Evolutionary conservation across 208 protist genomes (phyloP).

Genomic region (Vickermania ingenoplastis): DNA sequence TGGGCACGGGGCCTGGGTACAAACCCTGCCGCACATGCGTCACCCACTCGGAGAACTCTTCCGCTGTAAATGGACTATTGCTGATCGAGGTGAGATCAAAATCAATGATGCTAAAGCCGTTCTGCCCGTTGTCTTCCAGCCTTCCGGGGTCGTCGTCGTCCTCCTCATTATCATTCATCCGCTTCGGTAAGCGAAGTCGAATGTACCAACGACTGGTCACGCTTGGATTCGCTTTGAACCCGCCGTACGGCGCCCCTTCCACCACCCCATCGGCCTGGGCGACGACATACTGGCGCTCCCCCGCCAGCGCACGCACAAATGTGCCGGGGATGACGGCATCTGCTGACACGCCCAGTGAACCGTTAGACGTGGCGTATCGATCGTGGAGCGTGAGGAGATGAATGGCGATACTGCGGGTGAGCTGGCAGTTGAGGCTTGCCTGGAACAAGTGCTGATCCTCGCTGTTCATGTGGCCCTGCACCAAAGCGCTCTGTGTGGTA

Average conservation of each 20-base stretch:
- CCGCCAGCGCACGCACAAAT: conserved; percentile 70
- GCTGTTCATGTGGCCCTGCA: conserved; percentile 24
- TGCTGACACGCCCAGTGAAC: background rate
- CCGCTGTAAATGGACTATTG: conserved; percentile 62
- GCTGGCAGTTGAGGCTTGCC: conserved; percentile 38
- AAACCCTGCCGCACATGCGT: conserved; percentile 16
- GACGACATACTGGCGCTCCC: conserved; percentile 66
- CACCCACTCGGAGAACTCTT: conserved; percentile 64
- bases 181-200: conserved; percentile 34
- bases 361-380: conserved; percentile 7
- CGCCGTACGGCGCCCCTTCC: conserved; percentile 51
- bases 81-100: conserved; percentile 81
- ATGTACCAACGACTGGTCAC: conserved; percentile 40
- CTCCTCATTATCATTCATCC: conserved; percentile 38
- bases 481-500: too few species aligned
- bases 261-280: conserved; percentile 31
- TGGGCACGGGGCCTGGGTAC: background rate
- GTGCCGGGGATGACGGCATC: conserved; percentile 23
- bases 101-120: conserved; percentile 17
- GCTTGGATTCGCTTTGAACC: conserved; percentile 37
- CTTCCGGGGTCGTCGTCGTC: conserved; percentile 9
- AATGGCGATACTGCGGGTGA: conserved; percentile 64
- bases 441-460: conserved; percentile 46
- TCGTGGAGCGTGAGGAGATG: conserved; percentile 30
- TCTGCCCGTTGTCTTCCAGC: conserved; percentile 30